These are phyloP conservation scores for Nemania sp. DNA, from an alignment of 2,329 filamentous ascomycete genomes.

Conservation along the genomic window DNA sequence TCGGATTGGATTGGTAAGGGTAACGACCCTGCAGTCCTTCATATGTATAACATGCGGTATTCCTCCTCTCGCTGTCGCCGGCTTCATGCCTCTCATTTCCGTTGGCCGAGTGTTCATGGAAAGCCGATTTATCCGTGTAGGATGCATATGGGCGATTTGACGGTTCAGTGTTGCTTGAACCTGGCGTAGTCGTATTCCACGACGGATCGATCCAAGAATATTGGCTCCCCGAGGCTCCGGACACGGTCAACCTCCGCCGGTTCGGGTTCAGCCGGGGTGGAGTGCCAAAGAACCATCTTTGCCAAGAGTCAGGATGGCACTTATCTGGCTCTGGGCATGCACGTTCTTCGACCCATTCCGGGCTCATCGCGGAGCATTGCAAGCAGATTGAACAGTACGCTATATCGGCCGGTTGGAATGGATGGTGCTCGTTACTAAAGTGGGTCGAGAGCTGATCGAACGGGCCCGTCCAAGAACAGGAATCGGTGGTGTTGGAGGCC, in stretches of 20 bases:
- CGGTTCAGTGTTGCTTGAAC: slow-evolving; percentile 22
- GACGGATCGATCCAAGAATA: slow-evolving; percentile 28
- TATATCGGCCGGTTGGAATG: slow-evolving; percentile 27
- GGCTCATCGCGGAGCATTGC: slow-evolving; percentile 23
- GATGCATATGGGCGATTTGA: slow-evolving; percentile 17
- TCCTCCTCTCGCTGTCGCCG: neutral
- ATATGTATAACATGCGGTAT: neutral
- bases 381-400: slow-evolving; percentile 33
- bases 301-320: slow-evolving; percentile 27
- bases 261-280: slow-evolving; percentile 22
- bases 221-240: slow-evolving; percentile 35
- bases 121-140: slow-evolving; percentile 11
- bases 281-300: slow-evolving; percentile 35
- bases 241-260: slow-evolving; percentile 29
- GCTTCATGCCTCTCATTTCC: slow-evolving; percentile 25
- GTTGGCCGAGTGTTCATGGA: slow-evolving; percentile 19
- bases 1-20: neutral
- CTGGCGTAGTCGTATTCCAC: slow-evolving; percentile 19
- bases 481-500: slow-evolving; percentile 16
- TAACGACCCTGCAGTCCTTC: neutral
- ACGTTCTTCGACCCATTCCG: slow-evolving; percentile 18
- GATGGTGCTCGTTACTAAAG: slow-evolving; percentile 32
- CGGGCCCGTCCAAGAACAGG: slow-evolving; percentile 38
- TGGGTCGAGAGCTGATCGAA: slow-evolving; percentile 32
- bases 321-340: slow-evolving; percentile 19